Percentiles rank a stretch among this genome's conserved stretches.
phyloP scores from a whole-genome alignment of 352 stramenopile genomes.

The Phytophthora chlamydospora region DNA sequence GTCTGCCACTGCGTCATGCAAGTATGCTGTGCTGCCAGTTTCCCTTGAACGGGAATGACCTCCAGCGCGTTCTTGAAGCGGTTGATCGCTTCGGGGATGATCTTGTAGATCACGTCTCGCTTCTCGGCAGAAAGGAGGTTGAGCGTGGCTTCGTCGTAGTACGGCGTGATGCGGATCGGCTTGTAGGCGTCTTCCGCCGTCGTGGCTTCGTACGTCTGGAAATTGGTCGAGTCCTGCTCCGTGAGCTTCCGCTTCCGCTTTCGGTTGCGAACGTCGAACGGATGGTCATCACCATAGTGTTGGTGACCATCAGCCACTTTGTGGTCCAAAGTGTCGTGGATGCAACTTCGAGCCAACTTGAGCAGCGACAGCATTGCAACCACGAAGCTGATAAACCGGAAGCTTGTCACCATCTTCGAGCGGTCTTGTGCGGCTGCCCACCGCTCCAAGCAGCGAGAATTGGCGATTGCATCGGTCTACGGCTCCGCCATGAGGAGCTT shows the following conservation, averaged over 20 bases:
- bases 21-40: constrained; percentile 62
- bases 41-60: constrained; percentile 71
- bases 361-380: neutral
- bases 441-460: neutral
- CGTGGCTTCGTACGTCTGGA: constrained; percentile 51
- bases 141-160: constrained; percentile 69
- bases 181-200: constrained; percentile 38
- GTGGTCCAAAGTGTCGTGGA: constrained; percentile 41
- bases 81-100: constrained; percentile 72
- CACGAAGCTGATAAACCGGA: neutral
- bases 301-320: constrained; percentile 29
- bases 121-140: constrained; percentile 46
- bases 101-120: constrained; percentile 49
- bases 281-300: constrained; percentile 34
- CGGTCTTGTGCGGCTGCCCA: neutral
- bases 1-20: constrained; percentile 67
- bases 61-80: constrained; percentile 58
- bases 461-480: neutral
- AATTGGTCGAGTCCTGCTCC: constrained; percentile 25
- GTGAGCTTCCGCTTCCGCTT: constrained; percentile 14
- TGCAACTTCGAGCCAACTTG: constrained; percentile 23
- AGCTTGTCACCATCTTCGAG: no score
- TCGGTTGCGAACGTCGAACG: constrained; percentile 21
- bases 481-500: no score
- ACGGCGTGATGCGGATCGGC: constrained; percentile 74